Conservation (phyloP, 2,329 filamentous ascomycete species). For the Penicillium paneum region DNA sequence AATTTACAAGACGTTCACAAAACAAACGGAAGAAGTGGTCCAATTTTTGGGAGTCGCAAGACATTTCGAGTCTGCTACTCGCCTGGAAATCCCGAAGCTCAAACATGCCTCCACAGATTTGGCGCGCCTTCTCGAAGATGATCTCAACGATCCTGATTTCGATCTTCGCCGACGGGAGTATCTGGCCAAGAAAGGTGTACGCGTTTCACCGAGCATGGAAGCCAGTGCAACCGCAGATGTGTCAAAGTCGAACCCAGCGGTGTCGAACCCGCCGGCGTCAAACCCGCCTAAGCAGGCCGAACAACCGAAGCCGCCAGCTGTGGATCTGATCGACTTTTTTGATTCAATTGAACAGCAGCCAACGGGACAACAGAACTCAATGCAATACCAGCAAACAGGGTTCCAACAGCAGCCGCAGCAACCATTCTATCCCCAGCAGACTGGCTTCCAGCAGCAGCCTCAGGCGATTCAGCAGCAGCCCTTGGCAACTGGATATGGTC, state of each 20-base stretch:
- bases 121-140: constrained; percentile 85
- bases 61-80: constrained; percentile 86
- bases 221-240: constrained; percentile 38
- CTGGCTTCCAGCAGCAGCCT: constrained; percentile 32
- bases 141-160: constrained; percentile 90
- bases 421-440: constrained; percentile 36
- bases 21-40: constrained; percentile 88
- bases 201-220: constrained; percentile 47
- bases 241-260: constrained; percentile 16
- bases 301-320: constrained; percentile 43
- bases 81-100: constrained; percentile 91
- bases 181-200: constrained; percentile 75
- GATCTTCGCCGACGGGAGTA: constrained; percentile 91
- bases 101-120: constrained; percentile 95
- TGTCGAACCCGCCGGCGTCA: constrained; percentile 17
- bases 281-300: constrained; percentile 29
- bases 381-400: constrained; percentile 38
- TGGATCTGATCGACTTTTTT: constrained; percentile 90
- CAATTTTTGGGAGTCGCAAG: constrained; percentile 83
- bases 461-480: constrained; percentile 35
- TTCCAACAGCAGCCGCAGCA: constrained; percentile 40
- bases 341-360: constrained; percentile 85
- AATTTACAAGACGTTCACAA: constrained; percentile 89
- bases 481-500: constrained; percentile 27
- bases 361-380: constrained; percentile 49